These are phyloP conservation scores for Gaultheria prostrata DNA, from an alignment of 148 eudicot species.

Conservation along the genomic window DNA sequence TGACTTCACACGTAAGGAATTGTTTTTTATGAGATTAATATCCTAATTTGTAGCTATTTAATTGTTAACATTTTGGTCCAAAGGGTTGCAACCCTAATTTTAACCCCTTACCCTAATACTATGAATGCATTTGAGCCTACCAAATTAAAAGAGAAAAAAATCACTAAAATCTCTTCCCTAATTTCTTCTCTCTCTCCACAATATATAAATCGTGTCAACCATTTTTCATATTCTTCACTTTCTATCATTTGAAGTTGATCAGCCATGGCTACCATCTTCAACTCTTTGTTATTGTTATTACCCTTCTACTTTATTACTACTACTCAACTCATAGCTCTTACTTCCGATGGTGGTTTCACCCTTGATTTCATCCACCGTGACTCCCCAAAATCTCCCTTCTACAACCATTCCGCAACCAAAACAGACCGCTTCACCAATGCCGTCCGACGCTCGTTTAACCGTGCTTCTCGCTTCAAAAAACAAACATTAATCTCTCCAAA, in stretches of 20 bases:
- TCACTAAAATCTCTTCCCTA: too few relatives aligned
- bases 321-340: neutral
- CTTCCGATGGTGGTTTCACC: constrained; percentile 15
- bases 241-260: neutral
- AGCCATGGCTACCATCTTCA: neutral
- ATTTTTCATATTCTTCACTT: neutral
- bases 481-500: neutral
- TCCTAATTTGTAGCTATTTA: too few relatives aligned
- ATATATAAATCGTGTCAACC: neutral
- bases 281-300: neutral
- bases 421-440: constrained; percentile 22
- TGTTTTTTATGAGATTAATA: too few relatives aligned
- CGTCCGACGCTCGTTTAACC: constrained; percentile 16
- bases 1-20: too few relatives aligned
- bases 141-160: too few relatives aligned
- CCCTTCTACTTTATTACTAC: neutral
- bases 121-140: too few relatives aligned
- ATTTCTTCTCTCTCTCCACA: too few relatives aligned
- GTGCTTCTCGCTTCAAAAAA: constrained; percentile 1
- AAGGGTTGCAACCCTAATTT: too few relatives aligned
- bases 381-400: constrained; percentile 37
- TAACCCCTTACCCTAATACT: too few relatives aligned
- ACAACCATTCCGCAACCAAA: constrained; percentile 28
- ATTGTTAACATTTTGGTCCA: too few relatives aligned
- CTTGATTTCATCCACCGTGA: constrained; percentile 36